Evolutionary conservation across 768 basidiomycete species (phyloP).

Genomic region (Termitomyces sp.): DNA sequence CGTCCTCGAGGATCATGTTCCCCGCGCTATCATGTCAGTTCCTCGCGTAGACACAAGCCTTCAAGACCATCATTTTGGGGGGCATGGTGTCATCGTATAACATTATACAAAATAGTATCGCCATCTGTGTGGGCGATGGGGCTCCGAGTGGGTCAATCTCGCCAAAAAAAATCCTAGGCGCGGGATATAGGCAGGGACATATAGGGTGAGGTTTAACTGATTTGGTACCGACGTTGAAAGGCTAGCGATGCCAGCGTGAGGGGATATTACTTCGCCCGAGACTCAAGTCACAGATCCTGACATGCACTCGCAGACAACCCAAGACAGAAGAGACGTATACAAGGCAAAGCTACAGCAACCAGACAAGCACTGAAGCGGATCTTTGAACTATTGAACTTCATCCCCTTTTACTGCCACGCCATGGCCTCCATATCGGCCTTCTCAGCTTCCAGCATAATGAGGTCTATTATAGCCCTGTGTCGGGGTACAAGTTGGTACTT

Average conservation of each 20-base stretch:
- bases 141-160: too few relatives aligned
- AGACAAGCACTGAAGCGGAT: not conserved
- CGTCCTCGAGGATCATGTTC: not conserved
- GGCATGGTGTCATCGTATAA: not conserved
- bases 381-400: not conserved
- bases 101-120: not conserved
- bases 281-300: not conserved
- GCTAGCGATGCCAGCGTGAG: too few relatives aligned
- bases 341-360: not conserved
- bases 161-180: too few relatives aligned
- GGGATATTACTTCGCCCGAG: not conserved
- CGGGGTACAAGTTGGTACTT: conserved; percentile 1
- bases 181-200: too few relatives aligned
- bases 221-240: too few relatives aligned
- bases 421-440: conserved; percentile 5
- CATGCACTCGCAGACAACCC: too few relatives aligned
- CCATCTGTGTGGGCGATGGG: too few relatives aligned
- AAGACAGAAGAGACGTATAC: too few relatives aligned
- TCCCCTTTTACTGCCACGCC: not conserved
- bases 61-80: too few relatives aligned
- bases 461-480: not conserved
- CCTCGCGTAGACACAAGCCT: not conserved
- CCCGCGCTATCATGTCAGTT: not conserved
- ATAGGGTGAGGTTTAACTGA: too few relatives aligned
- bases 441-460: conserved; percentile 7